Percentiles rank a stretch among this genome's conserved stretches.
These are phyloP conservation scores for Irpex sp. DNA, from an alignment of 1,284 basidiomycete species.

Conservation along the genomic window DNA sequence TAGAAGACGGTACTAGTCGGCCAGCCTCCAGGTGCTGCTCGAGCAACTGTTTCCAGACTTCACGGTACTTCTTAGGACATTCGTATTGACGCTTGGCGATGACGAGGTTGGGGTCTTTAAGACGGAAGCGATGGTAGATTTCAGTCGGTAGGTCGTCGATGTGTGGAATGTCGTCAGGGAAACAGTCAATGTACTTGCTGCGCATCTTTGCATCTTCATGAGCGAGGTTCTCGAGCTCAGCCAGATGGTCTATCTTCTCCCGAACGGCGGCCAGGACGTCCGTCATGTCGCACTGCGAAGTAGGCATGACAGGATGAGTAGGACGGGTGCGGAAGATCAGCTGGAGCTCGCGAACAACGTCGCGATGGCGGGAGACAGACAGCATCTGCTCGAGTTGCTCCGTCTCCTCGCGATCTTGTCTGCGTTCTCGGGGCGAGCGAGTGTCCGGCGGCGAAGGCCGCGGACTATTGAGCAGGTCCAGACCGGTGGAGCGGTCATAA, in stretches of 20 bases:
- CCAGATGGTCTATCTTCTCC: not conserved
- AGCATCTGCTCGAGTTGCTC: not conserved
- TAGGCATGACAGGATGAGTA: not conserved
- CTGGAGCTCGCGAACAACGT: not conserved
- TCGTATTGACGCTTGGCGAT: constrained; percentile 17
- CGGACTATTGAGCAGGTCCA: not conserved
- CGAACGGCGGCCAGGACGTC: not conserved
- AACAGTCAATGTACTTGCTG: constrained; percentile 7
- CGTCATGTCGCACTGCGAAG: no score
- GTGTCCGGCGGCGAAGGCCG: not conserved
- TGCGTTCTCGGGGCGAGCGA: not conserved
- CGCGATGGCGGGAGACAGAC: not conserved
- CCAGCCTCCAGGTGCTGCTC: constrained; percentile 18
- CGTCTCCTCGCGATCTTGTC: not conserved
- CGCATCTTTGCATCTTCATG: not conserved
- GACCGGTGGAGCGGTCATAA: not conserved
- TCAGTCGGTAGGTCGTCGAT: constrained; percentile 15
- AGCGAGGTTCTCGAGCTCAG: not conserved
- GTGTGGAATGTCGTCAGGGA: constrained; percentile 17
- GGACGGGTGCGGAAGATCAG: not conserved
- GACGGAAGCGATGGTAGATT: constrained; percentile 16
- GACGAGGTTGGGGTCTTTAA: constrained; percentile 17
- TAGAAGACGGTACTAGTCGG: constrained; percentile 22
- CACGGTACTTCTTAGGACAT: constrained; percentile 18
- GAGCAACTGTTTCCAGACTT: constrained; percentile 15